Evolutionary conservation across 2,329 filamentous ascomycete genomes (phyloP).

Genomic region (Neofusicoccum laricinum): DNA sequence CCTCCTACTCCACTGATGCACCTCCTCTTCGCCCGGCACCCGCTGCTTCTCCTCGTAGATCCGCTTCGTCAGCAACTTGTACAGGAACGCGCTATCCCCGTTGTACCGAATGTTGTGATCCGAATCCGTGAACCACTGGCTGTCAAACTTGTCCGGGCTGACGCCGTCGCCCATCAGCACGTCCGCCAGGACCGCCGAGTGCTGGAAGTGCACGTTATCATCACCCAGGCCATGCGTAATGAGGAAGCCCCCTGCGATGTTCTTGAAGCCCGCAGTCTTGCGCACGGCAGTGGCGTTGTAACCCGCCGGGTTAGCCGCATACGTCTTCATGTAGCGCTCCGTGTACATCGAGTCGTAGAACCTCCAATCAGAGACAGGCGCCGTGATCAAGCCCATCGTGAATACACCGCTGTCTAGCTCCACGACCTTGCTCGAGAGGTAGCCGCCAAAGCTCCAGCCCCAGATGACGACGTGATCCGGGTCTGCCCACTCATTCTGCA

Average conservation of each 20-base stretch:
- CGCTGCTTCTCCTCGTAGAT: constrained; percentile 62
- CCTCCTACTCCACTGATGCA: constrained; percentile 4
- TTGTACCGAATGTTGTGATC: constrained; percentile 62
- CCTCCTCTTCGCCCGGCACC: background rate
- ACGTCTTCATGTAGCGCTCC: constrained; percentile 69
- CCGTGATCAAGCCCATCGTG: constrained; percentile 61
- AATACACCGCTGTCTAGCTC: constrained; percentile 62
- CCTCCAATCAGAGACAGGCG: constrained; percentile 66
- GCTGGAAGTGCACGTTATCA: constrained; percentile 71
- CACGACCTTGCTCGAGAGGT: constrained; percentile 63
- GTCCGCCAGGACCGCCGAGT: constrained; percentile 61
- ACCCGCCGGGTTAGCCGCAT: constrained; percentile 54
- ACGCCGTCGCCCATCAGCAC: constrained; percentile 59
- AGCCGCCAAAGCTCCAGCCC: constrained; percentile 69
- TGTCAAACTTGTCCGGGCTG: constrained; percentile 59
- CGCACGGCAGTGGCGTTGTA: constrained; percentile 62
- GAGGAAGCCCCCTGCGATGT: constrained; percentile 58
- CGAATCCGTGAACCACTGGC: constrained; percentile 58
- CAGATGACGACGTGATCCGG: constrained; percentile 61
- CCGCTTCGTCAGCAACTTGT: constrained; percentile 60
- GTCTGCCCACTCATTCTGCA: constrained; percentile 55
- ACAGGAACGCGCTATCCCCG: constrained; percentile 55
- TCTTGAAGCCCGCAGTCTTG: constrained; percentile 59
- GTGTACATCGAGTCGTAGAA: constrained; percentile 72
- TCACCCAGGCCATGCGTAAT: constrained; percentile 67